Base-by-base conservation (phyloP, 768 basidiomycete species). In the Mycena crocata region DNA sequence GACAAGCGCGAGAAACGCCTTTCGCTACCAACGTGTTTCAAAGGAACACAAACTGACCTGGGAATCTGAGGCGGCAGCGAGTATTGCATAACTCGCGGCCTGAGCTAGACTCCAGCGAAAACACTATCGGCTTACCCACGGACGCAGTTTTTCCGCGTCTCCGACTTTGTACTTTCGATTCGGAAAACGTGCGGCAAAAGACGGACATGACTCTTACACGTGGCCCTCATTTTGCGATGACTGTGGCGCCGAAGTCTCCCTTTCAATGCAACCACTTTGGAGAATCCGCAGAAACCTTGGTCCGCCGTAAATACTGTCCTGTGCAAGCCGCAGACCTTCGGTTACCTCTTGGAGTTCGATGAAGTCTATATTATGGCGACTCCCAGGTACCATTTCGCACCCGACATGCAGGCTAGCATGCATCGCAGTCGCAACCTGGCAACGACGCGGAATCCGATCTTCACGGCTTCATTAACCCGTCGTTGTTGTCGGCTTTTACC, bases 381-480 rank as follows among this genome's bases (percentile, higher is more conserved):
- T n/a, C n/a, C n/a, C n/a, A n/a, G n/a, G n/a, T n/a, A n/a, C n/a
- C n/a, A n/a, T n/a, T n/a, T n/a, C n/a, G n/a, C n/a, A n/a, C n/a
- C n/a, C n/a, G 40, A 40, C 15, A 40, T 40, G 40, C 40, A 21
- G 40, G 40, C n/a, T 8, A 14, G 45, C 62, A 56, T 31, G 46
- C 46, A 39, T 64, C 35, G 10, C 40, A 17, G 54, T 64, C 35
- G 10, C 40, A 17, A 46, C 62, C 39, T 31, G 49, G 62, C 55
- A 62, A 37, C 44, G n/a, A 37, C 52, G 48, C 37, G 45, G 14
- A 39, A 55, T 62, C 45, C 21, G 46, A 57, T 57, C 35, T 26
- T 28, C 5, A 31, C 23, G 40, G 39, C 48, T 35, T 32, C 52
- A 57, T 54, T 57, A 50, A 45, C 49, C n/a, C n/a, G n/a, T 57